Conservation (phyloP, 345 rosid species). For the Salix viminalis region DNA sequence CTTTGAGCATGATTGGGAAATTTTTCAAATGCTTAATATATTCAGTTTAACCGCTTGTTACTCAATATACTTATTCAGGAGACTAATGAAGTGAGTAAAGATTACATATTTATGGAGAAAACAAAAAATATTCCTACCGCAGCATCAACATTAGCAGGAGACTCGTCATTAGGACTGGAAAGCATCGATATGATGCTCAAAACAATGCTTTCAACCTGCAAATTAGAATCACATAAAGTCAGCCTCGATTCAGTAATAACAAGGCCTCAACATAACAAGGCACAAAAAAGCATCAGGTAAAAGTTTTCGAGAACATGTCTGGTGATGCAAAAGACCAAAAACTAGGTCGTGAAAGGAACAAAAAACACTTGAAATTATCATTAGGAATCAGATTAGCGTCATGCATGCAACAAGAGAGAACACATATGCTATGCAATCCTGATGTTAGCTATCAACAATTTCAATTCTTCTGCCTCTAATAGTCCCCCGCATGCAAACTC, state of each 20-base stretch:
- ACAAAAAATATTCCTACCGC: conserved; percentile 47
- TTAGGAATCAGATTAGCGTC: neutral
- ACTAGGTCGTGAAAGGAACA: neutral
- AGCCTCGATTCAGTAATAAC: neutral
- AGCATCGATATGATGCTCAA: conserved; percentile 89
- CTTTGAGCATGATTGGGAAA: neutral
- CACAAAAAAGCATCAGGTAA: neutral
- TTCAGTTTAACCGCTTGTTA: neutral
- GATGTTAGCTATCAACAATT: neutral
- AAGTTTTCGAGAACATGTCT: too few species aligned
- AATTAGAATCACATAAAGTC: neutral
- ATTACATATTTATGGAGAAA: neutral
- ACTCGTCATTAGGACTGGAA: conserved; percentile 83
- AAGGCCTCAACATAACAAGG: neutral
- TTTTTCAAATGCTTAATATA: neutral
- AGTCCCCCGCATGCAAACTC: neutral
- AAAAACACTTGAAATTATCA: neutral
- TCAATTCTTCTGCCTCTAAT: neutral
- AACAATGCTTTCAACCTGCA: conserved; percentile 80
- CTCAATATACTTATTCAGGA: neutral
- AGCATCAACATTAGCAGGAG: conserved; percentile 92
- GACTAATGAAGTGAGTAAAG: neutral
- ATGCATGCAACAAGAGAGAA: neutral
- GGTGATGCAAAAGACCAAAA: neutral
- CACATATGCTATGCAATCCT: neutral